A percentile compares a stretch with the other conserved stretches of the same genome.
phyloP scores from a whole-genome alignment of 2,329 filamentous ascomycete genomes.

The Cryphonectria carpinicola region DNA sequence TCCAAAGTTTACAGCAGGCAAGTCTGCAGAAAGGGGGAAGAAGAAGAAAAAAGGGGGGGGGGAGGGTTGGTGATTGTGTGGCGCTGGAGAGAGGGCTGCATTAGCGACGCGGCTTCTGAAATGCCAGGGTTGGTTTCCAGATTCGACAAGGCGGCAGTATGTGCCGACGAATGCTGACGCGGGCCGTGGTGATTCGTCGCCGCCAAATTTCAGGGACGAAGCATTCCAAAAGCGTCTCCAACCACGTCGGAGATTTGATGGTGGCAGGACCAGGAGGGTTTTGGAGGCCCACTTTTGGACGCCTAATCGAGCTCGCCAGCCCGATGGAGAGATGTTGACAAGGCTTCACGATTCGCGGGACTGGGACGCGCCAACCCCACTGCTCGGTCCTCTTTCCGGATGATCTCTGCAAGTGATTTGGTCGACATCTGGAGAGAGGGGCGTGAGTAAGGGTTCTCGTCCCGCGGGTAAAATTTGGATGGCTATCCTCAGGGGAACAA shows the following conservation, averaged over 20 bases:
- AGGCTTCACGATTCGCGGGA: constrained; percentile 7
- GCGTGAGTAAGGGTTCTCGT: not conserved
- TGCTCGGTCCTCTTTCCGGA: not conserved
- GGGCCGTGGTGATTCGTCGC: constrained; percentile 12
- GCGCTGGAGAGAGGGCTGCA: not conserved
- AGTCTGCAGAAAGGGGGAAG: not conserved
- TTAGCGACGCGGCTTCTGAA: not conserved
- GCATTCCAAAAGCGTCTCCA: constrained; percentile 6
- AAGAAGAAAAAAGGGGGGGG: not conserved
- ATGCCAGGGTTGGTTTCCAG: constrained; percentile 2
- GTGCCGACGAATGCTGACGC: constrained; percentile 8
- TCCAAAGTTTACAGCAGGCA: not conserved
- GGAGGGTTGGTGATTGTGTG: not conserved
- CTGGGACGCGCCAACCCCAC: constrained; percentile 4
- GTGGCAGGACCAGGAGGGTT: not conserved
- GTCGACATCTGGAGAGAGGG: not conserved
- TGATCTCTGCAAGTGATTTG: constrained; percentile 9
- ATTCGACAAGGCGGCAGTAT: constrained; percentile 8
- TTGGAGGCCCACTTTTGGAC: not conserved
- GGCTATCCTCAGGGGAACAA: not conserved
- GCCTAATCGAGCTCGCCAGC: not conserved
- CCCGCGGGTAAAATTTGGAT: not conserved
- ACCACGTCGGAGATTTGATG: constrained; percentile 11
- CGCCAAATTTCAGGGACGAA: constrained; percentile 15
- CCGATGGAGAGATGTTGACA: constrained; percentile 5